Evolutionary conservation across 148 eudicot species (phyloP).

Genomic region (Vaccinium myrtillus): DNA sequence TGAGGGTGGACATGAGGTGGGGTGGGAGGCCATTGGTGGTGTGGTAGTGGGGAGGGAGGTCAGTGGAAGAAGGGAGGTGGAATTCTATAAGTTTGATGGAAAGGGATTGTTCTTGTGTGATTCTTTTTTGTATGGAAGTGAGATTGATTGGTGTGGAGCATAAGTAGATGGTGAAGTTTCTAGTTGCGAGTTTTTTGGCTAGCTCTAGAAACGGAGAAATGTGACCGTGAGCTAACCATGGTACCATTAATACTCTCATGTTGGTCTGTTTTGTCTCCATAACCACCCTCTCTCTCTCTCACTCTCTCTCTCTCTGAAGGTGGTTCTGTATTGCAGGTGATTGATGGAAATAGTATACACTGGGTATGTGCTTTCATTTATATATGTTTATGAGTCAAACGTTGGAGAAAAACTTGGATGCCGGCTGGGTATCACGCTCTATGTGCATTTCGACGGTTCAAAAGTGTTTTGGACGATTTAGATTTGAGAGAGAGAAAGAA

Average conservation of each 20-base stretch:
- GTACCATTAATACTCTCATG: constrained; percentile 9
- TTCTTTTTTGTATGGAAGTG: not conserved
- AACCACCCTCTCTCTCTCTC: not conserved
- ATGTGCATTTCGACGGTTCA: no score
- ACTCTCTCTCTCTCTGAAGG: not conserved
- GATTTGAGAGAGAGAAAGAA: no score
- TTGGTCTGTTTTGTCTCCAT: not conserved
- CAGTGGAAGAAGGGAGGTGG: not conserved
- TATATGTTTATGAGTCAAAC: not conserved
- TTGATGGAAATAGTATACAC: no score
- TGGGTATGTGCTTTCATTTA: not conserved
- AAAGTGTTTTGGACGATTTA: no score
- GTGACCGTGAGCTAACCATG: constrained; percentile 20
- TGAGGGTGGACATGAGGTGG: constrained; percentile 27
- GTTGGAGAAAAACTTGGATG: not conserved
- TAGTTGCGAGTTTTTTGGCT: constrained; percentile 9
- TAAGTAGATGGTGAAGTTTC: constrained; percentile 2
- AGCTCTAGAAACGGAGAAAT: constrained; percentile 15
- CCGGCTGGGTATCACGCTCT: no score
- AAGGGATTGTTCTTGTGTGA: not conserved
- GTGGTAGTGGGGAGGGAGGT: constrained; percentile 26
- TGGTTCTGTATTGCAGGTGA: no score
- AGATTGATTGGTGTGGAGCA: constrained; percentile 13
- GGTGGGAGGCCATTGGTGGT: constrained; percentile 39
- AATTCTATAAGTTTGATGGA: constrained; percentile 4